phyloP scores from a whole-genome alignment of 169 alveolate species.

The Plasmodium coatneyi region DNA sequence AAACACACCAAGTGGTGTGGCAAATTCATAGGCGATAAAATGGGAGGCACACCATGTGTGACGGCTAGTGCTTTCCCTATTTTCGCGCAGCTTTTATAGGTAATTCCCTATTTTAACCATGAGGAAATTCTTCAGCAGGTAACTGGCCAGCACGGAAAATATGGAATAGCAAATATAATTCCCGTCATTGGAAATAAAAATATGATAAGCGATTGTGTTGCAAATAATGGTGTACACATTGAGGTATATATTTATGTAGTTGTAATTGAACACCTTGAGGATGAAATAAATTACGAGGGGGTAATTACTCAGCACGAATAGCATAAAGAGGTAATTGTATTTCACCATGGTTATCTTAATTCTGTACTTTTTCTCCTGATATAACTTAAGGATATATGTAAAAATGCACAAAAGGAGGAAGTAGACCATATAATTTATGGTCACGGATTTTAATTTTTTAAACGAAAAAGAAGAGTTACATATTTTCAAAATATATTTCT shows the following conservation, averaged over 20 bases:
- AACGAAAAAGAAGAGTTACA: slow-evolving; percentile 64
- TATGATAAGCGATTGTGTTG: slow-evolving; percentile 66
- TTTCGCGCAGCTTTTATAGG: neutral
- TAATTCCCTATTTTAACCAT: slow-evolving; percentile 36
- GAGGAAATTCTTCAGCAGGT: slow-evolving; percentile 33
- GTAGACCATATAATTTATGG: slow-evolving; percentile 33
- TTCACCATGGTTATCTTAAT: slow-evolving; percentile 50
- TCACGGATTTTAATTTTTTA: slow-evolving; percentile 41
- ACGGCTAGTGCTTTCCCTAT: neutral
- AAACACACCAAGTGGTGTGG: neutral
- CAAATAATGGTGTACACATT: slow-evolving; percentile 45
- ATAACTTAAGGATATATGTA: slow-evolving; percentile 49
- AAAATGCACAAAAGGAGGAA: slow-evolving; percentile 49
- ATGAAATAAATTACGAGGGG: slow-evolving; percentile 49
- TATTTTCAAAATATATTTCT: slow-evolving; percentile 67
- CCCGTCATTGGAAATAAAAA: slow-evolving; percentile 41
- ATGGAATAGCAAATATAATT: slow-evolving; percentile 55
- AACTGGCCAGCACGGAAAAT: slow-evolving; percentile 51
- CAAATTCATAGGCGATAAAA: neutral
- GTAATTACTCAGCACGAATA: slow-evolving; percentile 59
- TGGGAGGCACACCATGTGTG: neutral
- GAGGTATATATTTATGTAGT: slow-evolving; percentile 63
- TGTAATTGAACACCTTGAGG: slow-evolving; percentile 59
- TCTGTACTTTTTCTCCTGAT: slow-evolving; percentile 48
- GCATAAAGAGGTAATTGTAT: slow-evolving; percentile 71